Base-by-base conservation (phyloP, 2,329 filamentous ascomycete species). In the Pseudocercospora fuligena region DNA sequence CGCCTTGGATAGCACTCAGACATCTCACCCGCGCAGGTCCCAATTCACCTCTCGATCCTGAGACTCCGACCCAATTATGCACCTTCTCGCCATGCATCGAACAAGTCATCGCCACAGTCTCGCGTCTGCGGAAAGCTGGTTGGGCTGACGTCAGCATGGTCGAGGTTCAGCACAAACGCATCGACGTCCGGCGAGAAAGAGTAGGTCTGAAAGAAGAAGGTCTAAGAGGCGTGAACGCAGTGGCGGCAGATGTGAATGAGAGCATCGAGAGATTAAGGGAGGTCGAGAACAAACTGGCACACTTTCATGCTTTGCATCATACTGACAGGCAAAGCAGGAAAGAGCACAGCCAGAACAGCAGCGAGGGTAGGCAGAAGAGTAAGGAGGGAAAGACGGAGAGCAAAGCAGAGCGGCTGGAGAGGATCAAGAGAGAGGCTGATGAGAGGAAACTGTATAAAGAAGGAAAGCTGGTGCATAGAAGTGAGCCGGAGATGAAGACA, bases 31-130 rank as follows among this genome's bases (percentile, higher is more conserved):
- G 92, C 73, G 72, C 67, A 14, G 64, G 60, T 9, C 69, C 75
- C 25, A 70, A 71, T 46, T 85, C 86, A 0, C 84, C 87, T 0
- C 84, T 98, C 11, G 90, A 95, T 71, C 89, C 92, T 0, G 84
- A 85, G n/a, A 85, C 87, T 49, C 86, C 90, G 5, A 88, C 90
- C 1, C 86, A 95, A 75, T 86, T 99, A 63, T 99, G 95, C 82
- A 96, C 93, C 0, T 99, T 99, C 81, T 96, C 92, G 1, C 95
- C 95, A 0, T 99, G 95, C 79, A 96, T 99, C 71, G 95, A 99
- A 80, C 95, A 99, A 82, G 94, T 96, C 23, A 93, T 91, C 61
- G 88, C 89, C 64, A 98, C 95, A 0, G 89, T 97, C 62, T 90
- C 92, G 11, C 87, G 88, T 12, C 86, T 99, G 79, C 90, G 94